phyloP scores from a whole-genome alignment of 2,329 filamentous ascomycete species.

The Sarocladium oryzae region DNA sequence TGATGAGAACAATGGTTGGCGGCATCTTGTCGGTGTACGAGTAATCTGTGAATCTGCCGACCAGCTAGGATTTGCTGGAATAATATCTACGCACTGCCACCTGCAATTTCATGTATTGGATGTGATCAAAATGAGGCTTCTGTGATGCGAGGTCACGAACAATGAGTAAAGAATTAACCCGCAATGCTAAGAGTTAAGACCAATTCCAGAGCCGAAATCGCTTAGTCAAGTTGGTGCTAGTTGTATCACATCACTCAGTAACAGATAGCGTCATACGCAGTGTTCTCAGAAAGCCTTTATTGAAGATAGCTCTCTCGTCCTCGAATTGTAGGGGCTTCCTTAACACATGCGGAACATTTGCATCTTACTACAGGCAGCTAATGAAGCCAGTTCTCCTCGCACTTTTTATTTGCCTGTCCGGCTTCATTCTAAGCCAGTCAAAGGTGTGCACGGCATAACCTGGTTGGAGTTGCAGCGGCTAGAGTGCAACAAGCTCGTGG shows the following conservation, averaged over 20 bases:
- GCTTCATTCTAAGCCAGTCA: neutral
- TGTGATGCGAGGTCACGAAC: neutral
- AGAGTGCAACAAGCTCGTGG: neutral
- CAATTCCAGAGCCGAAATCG: neutral
- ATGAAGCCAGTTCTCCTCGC: neutral
- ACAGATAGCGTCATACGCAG: neutral
- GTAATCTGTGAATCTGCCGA: neutral
- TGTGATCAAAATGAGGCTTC: too few relatives aligned
- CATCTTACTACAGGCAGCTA: too few relatives aligned
- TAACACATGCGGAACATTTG: too few relatives aligned
- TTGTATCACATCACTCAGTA: neutral
- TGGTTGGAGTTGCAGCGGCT: neutral
- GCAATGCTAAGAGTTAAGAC: too few relatives aligned
- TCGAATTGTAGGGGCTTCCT: too few relatives aligned
- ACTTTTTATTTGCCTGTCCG: neutral
- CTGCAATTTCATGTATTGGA: too few relatives aligned
- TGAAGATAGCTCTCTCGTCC: neutral
- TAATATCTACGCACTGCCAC: too few relatives aligned
- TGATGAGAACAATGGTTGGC: constrained; percentile 68
- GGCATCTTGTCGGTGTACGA: constrained; percentile 33
- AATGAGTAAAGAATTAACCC: neutral
- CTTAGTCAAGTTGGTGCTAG: neutral
- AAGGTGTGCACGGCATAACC: neutral
- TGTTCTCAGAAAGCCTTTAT: neutral
- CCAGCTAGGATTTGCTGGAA: neutral